A percentile compares a stretch with the other conserved stretches of the same genome.
Conservation (phyloP, 768 basidiomycete species). For the Pisolithus marmoratus region DNA sequence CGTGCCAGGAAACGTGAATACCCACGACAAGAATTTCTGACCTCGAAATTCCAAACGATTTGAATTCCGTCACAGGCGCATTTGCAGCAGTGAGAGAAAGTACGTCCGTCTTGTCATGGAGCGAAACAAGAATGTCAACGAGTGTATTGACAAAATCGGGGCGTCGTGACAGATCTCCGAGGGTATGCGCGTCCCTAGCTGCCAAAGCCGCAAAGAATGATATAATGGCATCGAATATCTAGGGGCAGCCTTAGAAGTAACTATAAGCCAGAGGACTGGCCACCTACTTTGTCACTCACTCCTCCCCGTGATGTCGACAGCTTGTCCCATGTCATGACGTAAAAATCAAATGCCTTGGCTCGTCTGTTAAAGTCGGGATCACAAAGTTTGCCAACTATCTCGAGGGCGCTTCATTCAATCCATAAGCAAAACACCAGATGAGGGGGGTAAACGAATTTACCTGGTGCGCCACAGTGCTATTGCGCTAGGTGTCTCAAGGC, state of each 20-base stretch:
- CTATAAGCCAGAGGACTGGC: neutral
- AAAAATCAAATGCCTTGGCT: conserved; percentile 73
- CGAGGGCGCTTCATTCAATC: conserved; percentile 52
- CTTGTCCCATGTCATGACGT: conserved; percentile 62
- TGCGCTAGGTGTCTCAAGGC: conserved; percentile 50
- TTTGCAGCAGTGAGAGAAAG: conserved; percentile 38
- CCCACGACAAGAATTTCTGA: conserved; percentile 54
- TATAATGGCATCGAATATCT: conserved; percentile 64
- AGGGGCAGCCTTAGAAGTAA: neutral
- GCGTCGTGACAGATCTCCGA: conserved; percentile 46
- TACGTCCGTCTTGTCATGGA: conserved; percentile 38
- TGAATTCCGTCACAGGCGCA: conserved; percentile 39
- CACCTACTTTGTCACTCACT: conserved; percentile 51
- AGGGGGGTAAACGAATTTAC: conserved; percentile 29
- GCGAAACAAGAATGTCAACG: conserved; percentile 35
- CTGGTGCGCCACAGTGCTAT: conserved; percentile 62
- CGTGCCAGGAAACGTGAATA: conserved; percentile 3
- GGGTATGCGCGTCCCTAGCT: conserved; percentile 50
- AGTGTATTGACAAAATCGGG: conserved; percentile 36
- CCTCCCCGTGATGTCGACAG: conserved; percentile 56
- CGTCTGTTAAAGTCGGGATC: conserved; percentile 72
- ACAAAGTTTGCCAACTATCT: conserved; percentile 70
- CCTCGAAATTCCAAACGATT: conserved; percentile 47
- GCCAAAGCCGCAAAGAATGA: conserved; percentile 58
- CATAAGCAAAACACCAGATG: neutral